A percentile compares a stretch with the other conserved stretches of the same genome.
Conservation (phyloP, 73 alveolate genomes). For the Tetrahymena malaccensis region DNA sequence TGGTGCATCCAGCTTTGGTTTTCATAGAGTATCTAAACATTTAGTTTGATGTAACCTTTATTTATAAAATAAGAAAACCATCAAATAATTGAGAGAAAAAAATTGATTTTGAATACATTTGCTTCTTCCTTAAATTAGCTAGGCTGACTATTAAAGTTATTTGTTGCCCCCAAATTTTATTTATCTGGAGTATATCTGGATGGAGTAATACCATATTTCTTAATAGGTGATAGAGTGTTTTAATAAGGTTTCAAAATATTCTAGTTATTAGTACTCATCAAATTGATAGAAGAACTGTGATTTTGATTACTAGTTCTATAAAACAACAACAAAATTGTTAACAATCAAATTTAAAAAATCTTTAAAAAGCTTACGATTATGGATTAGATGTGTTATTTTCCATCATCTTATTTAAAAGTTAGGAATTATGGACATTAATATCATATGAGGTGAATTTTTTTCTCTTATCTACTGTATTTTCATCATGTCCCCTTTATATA, state of each 20-base stretch:
- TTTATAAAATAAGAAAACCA: neutral
- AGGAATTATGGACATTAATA: neutral
- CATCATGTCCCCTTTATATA: neutral
- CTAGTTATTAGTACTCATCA: neutral
- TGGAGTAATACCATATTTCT: neutral
- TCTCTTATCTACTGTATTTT: neutral
- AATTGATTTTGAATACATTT: neutral
- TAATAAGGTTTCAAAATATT: neutral
- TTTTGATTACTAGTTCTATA: neutral
- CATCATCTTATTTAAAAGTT: neutral
- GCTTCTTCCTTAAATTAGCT: neutral
- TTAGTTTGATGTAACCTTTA: conserved; percentile 3
- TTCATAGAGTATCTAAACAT: neutral
- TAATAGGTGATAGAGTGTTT: neutral
- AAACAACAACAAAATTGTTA: neutral
- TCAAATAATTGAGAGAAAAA: neutral
- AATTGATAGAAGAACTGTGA: neutral
- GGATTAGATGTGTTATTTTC: neutral
- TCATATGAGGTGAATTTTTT: neutral
- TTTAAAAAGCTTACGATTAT: neutral
- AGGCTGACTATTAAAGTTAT: neutral
- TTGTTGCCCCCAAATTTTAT: neutral
- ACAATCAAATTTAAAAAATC: neutral
- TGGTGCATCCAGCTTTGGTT: conserved; percentile 30
- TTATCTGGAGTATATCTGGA: neutral